Evolutionary conservation across 208 protist species (phyloP).

Genomic region (Acanthamoeba quina): DNA sequence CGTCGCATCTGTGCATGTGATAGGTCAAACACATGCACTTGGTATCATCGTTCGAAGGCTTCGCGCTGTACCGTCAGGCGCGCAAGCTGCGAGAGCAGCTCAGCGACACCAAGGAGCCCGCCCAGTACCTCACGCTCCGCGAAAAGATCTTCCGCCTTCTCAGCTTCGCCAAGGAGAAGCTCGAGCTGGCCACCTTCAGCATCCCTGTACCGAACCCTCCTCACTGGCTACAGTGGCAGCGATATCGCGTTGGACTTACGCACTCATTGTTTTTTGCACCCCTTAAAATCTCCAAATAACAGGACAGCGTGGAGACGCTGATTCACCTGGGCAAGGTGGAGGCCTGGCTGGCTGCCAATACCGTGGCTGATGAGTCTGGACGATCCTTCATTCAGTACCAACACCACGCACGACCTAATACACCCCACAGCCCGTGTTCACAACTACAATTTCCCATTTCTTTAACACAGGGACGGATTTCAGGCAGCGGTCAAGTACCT

Average conservation of each 20-base stretch:
- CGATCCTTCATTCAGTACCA: not conserved
- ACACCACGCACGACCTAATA: not conserved
- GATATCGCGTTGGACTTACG: too few species aligned
- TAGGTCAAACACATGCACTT: constrained; percentile 63
- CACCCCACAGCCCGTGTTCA: not conserved
- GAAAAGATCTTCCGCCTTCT: constrained; percentile 63
- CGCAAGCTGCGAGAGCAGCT: constrained; percentile 22
- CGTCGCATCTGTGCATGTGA: not conserved
- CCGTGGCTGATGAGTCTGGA: not conserved
- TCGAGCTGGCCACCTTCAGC: constrained; percentile 38
- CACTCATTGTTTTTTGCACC: not conserved
- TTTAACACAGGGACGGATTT: not conserved
- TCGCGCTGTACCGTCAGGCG: constrained; percentile 29
- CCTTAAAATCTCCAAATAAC: not conserved
- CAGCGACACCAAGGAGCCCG: not conserved
- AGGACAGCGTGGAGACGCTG: constrained; percentile 54
- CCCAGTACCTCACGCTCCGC: not conserved
- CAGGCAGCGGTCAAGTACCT: constrained; percentile 19
- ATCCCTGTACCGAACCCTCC: not conserved
- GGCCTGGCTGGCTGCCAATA: constrained; percentile 24
- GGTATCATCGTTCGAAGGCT: constrained; percentile 25
- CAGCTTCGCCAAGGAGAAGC: constrained; percentile 64
- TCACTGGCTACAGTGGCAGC: not conserved
- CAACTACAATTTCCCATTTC: not conserved
- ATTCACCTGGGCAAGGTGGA: constrained; percentile 52